Percentiles rank a stretch among this genome's conserved stretches.
Conservation (phyloP, 179 eudicot species). For the Spinacia oleracea region DNA sequence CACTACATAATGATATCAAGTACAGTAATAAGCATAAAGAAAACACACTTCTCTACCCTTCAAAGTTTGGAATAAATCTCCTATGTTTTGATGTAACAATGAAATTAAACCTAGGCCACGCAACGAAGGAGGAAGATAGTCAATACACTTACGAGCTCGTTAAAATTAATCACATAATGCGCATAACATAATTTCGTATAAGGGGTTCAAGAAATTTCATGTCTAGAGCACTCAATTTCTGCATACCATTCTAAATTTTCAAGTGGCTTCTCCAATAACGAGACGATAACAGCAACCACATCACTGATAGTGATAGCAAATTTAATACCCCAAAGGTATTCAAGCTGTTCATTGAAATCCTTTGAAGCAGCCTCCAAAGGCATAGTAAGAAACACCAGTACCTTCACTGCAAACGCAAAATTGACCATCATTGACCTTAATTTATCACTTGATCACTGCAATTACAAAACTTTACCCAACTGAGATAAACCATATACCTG, state of each 20-base stretch:
- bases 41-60: not conserved
- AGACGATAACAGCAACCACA: constrained; percentile 68
- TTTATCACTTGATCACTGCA: not conserved
- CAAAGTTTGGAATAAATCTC: too few relatives aligned
- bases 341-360: constrained; percentile 77
- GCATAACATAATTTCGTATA: not conserved
- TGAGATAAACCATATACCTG: constrained; percentile 43
- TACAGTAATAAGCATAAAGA: not conserved
- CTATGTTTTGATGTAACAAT: not conserved
- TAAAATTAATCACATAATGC: not conserved
- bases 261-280: constrained; percentile 79
- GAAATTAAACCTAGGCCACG: not conserved
- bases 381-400: constrained; percentile 95
- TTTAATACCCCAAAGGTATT: constrained; percentile 80
- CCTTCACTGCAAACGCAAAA: constrained; percentile 64
- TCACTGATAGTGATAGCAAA: constrained; percentile 61
- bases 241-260: constrained; percentile 76
- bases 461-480: not conserved
- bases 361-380: constrained; percentile 75
- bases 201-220: not conserved
- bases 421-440: constrained; percentile 2
- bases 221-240: not conserved
- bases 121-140: not conserved
- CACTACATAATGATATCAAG: not conserved
- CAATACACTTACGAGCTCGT: not conserved